Percentiles rank a stretch among this genome's conserved stretches.
Conservation (phyloP, 768 basidiomycete species). For the Kwoniella dejecticola region DNA sequence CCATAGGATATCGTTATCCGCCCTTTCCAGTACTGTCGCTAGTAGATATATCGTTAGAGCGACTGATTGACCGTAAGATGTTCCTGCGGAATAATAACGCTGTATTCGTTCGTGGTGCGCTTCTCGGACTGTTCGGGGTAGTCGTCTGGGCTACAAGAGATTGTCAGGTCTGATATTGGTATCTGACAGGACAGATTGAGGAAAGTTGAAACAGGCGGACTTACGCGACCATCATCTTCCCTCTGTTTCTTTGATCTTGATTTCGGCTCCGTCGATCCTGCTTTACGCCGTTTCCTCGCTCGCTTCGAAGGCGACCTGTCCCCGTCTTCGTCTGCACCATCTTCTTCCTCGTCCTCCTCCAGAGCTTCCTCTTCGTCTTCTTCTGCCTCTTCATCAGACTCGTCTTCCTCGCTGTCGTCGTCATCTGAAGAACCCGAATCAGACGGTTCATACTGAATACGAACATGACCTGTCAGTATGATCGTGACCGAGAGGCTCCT, state of each 20-base stretch:
- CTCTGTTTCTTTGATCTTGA: conserved; percentile 34
- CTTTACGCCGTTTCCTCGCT: conserved; percentile 24
- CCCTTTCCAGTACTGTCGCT: conserved; percentile 84
- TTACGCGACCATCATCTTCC: conserved; percentile 32
- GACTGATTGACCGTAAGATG: conserved; percentile 85
- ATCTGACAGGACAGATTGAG: background rate
- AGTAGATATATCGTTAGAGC: conserved; percentile 86
- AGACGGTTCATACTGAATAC: conserved; percentile 73
- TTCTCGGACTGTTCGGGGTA: conserved; percentile 71
- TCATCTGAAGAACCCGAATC: conserved; percentile 56
- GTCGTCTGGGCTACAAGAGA: conserved; percentile 59
- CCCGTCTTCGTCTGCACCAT: conserved; percentile 28
- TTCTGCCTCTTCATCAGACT: conserved; percentile 60
- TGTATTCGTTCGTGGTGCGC: conserved; percentile 67
- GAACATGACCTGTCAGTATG: background rate
- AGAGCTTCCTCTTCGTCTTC: conserved; percentile 54
- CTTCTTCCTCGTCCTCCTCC: conserved; percentile 41
- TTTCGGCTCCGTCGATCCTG: conserved; percentile 19
- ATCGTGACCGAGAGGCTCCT: background rate
- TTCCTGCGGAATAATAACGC: conserved; percentile 81
- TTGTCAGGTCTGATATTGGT: background rate
- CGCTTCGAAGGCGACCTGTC: conserved; percentile 23
- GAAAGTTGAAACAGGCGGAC: background rate
- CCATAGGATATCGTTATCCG: conserved; percentile 94
- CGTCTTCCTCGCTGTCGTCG: conserved; percentile 59